phyloP scores from a whole-genome alignment of 2,329 filamentous ascomycete species.

The Sporothrix brasiliensis region DNA sequence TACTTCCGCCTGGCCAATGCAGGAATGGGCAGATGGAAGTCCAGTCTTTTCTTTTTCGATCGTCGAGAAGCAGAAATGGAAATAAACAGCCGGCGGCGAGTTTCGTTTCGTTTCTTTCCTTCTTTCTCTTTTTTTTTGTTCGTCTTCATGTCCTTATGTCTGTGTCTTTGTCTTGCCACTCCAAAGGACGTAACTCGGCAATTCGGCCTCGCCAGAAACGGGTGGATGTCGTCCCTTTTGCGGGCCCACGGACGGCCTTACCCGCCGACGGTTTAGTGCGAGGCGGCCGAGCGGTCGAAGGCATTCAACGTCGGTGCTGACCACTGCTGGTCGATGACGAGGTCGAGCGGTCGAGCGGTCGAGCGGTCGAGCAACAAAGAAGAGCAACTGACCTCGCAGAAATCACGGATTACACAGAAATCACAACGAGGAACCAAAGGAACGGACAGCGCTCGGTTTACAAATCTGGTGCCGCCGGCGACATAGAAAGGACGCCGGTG shows the following conservation, averaged over 20 bases:
- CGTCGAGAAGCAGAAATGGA: no score
- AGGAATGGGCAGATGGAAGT: no score
- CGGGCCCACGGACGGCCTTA: constrained; percentile 10
- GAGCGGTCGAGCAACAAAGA: not conserved
- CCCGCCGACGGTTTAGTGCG: not conserved
- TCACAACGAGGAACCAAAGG: not conserved
- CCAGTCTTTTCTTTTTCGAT: no score
- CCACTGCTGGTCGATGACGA: no score
- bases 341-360: no score
- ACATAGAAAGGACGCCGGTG: not conserved
- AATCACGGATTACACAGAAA: not conserved
- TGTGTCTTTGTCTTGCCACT: not conserved
- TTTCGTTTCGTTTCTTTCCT: no score
- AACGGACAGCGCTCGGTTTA: not conserved
- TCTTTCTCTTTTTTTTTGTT: no score
- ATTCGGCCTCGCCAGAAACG: not conserved
- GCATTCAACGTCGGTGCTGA: no score
- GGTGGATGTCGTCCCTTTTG: not conserved
- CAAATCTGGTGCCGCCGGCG: not conserved
- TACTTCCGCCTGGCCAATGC: no score
- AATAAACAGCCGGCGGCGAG: no score
- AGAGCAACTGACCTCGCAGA: not conserved
- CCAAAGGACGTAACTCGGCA: constrained; percentile 9
- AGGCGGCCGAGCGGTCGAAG: no score
- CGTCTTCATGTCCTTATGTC: not conserved